Conservation (phyloP, 768 basidiomycete genomes). For the Amanita pseudoporphyria region DNA sequence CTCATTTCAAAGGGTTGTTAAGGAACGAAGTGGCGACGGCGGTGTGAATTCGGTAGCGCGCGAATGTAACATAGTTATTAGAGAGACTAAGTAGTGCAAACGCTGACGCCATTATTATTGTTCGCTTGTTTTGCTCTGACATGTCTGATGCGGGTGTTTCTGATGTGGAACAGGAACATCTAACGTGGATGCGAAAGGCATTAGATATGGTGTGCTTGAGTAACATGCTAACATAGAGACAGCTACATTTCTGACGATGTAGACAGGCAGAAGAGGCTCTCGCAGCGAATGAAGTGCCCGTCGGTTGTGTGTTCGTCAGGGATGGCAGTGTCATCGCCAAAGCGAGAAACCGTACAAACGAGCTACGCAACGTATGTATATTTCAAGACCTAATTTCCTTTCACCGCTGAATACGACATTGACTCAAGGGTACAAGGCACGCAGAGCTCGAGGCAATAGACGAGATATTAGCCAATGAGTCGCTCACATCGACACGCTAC, state of each 20-base stretch:
- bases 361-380: constrained; percentile 69
- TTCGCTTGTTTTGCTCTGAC: neutral
- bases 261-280: constrained; percentile 79
- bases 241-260: neutral
- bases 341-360: constrained; percentile 91
- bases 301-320: constrained; percentile 92
- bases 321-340: constrained; percentile 67
- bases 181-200: constrained; percentile 76
- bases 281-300: constrained; percentile 80
- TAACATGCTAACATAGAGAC: neutral
- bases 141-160: neutral
- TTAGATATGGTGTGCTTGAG: constrained; percentile 56
- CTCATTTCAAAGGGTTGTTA: neutral
- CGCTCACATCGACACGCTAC: constrained; percentile 47
- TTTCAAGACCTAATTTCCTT: neutral
- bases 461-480: constrained; percentile 57
- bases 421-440: constrained; percentile 80
- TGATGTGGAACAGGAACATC: constrained; percentile 18
- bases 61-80: neutral
- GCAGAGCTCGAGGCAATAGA: constrained; percentile 98
- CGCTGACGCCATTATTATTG: neutral
- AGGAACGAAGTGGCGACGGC: neutral
- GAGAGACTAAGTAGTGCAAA: neutral
- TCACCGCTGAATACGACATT: constrained; percentile 2
- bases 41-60: too few species aligned